Base-by-base conservation (phyloP, 78 protist genomes). In the Polysphondylium violaceum region DNA sequence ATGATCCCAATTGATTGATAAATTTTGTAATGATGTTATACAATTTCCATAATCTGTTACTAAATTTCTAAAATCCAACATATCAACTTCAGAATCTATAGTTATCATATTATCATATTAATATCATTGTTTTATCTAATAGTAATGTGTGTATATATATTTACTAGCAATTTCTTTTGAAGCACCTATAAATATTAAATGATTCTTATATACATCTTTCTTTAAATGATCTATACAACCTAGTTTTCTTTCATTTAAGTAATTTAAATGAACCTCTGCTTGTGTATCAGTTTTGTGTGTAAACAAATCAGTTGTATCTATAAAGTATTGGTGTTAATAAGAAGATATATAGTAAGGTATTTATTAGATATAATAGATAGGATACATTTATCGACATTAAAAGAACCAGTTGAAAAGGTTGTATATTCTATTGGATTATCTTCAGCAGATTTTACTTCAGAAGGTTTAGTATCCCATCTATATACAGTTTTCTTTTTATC, bases 91-190 rank as follows among this genome's bases (percentile, higher is more conserved):
- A 19, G 90, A 83, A 55, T 79, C 87, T 77, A 31, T 19, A 29
- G 2, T 23, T 7, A 43, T 19, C 29, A 71, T 40, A 2, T 60
- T 25, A 60, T 60, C 65, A 60, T 8, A 11, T 14, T 53, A 27
- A 47, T 7, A 36, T 8, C 12, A 23, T 31, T 40, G 6, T 11
- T 40, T 38, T 38, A 47, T 11, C 8, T 11, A 47, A 8, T 14
- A 47, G 53, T 47, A 47, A 47, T 47, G 8, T 47, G 23, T 47
- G 11, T 47, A 47, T 38, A 38, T 35, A 1, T 23, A 77, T 53
- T 23, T 77, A 79, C 88, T 83, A 19, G 90, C 90, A 83, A 83
- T 83, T 55, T 83, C 90, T 58, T 83, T 83, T 67, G 90, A 83
- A 11, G 90, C 90, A 31, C 73, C 78, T 23, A 83, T 83, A 55